Evolutionary conservation across 2,329 filamentous ascomycete genomes (phyloP), one percentile per base, ranked within the genome.

Genomic region (Rutstroemia sydowiana): DNA sequence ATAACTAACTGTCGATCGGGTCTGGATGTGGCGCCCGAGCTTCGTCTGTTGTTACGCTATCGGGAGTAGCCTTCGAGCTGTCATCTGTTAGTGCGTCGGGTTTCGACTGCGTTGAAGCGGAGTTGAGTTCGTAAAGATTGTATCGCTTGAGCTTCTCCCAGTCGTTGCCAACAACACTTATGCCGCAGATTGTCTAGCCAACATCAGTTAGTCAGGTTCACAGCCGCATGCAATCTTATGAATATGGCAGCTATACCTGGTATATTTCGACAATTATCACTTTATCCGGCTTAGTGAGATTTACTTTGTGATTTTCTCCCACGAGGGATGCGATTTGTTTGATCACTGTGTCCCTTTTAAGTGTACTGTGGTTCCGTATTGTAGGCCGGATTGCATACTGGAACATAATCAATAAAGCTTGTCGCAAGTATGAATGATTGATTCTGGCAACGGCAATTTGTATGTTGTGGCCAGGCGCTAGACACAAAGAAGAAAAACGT

Each of bases 331-430:
- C 88, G 57, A 92, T 76, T 57, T 77, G 79, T 62, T 84, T 80
- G 67, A 93, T 92, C 45, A 92, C 75, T 16, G 73, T 73, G 57
- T 84, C 79, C 53, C 87, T 78, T 59, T 79, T 84, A 55, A 92
- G 74, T 3, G 75, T 75, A 59, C 75, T 83, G 68, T 91, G 84
- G 62, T 87, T 88, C 51, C 88, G 82, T 55, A 88, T 80, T 13
- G 80, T 85, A n/a, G 85, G 81, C 41, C 88, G 81, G 59, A 95
- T 91, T n/a, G 87, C 88, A 69, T 89, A 93, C 87, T 92, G 55
- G 30, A 48, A 48, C n/a, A 26, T n/a, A 48, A 37, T 48, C 23
- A 47, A 52, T 31, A 9, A 40, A 16, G 30, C 18, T 34, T 42
- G 8, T n/a, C 20, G n/a, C 45, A 43, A 21, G 34, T 11, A 41